Percentiles rank a stretch among this genome's conserved stretches.
Evolutionary conservation across 495 filamentous ascomycete species (phyloP).

Genomic region (Podospora pseudoanserina): DNA sequence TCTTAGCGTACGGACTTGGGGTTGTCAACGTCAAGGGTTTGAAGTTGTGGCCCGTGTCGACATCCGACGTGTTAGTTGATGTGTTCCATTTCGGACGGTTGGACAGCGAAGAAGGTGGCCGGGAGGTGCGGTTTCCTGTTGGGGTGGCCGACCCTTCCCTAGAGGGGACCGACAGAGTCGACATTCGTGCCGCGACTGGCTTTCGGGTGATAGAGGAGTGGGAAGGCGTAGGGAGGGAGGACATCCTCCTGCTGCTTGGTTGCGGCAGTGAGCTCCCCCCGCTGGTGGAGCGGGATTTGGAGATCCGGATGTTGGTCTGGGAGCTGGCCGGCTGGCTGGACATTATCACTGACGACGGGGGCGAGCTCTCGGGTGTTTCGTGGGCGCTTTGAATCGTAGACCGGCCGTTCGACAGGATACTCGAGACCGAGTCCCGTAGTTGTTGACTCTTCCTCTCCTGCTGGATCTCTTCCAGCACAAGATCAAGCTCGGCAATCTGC

Average conservation of each 20-base stretch:
- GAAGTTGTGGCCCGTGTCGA: constrained; percentile 66
- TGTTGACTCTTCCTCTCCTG: constrained; percentile 64
- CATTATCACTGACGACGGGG: constrained; percentile 83
- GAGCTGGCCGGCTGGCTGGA: constrained; percentile 47
- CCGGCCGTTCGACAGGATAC: constrained; percentile 80
- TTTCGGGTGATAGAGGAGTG: constrained; percentile 22
- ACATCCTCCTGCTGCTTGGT: constrained; percentile 37
- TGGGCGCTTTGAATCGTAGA: constrained; percentile 67
- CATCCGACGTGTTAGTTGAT: constrained; percentile 66
- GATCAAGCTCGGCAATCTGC: constrained; percentile 71
- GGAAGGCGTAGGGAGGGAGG: constrained; percentile 29
- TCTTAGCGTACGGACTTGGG: constrained; percentile 59
- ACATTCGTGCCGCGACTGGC: constrained; percentile 34
- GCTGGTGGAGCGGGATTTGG: constrained; percentile 42
- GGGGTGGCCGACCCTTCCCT: constrained; percentile 54
- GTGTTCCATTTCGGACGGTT: constrained; percentile 77
- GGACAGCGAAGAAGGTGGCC: constrained; percentile 45
- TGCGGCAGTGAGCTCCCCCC: constrained; percentile 40
- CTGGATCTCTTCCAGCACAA: constrained; percentile 67
- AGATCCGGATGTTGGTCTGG: constrained; percentile 33
- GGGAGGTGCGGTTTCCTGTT: constrained; percentile 47
- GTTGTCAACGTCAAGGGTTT: constrained; percentile 62
- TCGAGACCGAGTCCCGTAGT: constrained; percentile 89
- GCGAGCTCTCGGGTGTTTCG: constrained; percentile 83
- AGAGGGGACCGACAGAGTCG: constrained; percentile 42